These are phyloP conservation scores for Rhodotorula sp. DNA, from an alignment of 1,284 basidiomycete species.

Conservation along the genomic window DNA sequence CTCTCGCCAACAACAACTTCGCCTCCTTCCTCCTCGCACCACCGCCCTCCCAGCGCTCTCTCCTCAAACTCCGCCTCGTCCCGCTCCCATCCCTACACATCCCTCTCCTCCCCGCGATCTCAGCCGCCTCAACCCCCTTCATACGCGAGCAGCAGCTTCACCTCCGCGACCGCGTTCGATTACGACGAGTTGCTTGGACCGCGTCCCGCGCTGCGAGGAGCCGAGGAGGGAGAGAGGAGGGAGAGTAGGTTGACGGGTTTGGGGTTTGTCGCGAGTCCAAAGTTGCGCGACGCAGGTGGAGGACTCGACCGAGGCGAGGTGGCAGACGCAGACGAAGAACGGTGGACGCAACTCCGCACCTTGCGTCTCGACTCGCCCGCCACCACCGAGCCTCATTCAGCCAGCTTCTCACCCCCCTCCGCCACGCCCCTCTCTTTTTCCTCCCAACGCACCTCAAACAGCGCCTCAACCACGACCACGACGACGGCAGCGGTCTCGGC, in stretches of 20 bases:
- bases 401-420: constrained; percentile 13
- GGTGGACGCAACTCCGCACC: constrained; percentile 1
- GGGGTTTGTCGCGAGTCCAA: neutral
- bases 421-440: neutral
- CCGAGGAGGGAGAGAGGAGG: neutral
- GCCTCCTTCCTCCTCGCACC: neutral
- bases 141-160: constrained; percentile 2
- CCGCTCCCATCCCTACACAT: neutral
- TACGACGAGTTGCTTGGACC: constrained; percentile 29
- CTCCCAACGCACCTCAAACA: too few relatives aligned
- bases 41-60: constrained; percentile 14
- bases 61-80: constrained; percentile 6
- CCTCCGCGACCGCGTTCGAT: constrained; percentile 16
- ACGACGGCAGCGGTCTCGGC: neutral
- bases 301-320: neutral
- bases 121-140: neutral
- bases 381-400: neutral
- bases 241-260: constrained; percentile 3
- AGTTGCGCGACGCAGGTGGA: neutral
- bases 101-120: constrained; percentile 2
- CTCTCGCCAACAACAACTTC: neutral
- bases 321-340: neutral
- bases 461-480: neutral
- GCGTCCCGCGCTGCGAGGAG: neutral
- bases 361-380: neutral